Conservation (phyloP, 257 asterid species). For the Coffea canephora region DNA sequence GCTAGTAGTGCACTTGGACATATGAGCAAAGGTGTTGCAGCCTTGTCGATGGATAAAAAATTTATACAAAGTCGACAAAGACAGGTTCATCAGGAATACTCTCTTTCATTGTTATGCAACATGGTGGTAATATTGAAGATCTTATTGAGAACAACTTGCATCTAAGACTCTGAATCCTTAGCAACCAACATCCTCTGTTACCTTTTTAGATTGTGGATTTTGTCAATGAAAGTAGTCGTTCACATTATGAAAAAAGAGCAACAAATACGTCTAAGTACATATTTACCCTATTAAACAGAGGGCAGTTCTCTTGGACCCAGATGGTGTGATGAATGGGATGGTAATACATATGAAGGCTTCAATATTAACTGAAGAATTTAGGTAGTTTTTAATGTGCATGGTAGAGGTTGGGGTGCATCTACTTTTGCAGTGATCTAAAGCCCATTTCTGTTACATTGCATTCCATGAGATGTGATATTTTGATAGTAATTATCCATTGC, state of each 20-base stretch:
- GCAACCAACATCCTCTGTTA: neutral
- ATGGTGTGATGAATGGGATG: neutral
- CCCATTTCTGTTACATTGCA: neutral
- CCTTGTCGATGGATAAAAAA: slow-evolving; percentile 98
- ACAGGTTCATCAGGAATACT: slow-evolving; percentile 50
- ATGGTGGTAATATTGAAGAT: neutral
- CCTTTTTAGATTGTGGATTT: neutral
- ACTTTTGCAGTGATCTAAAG: neutral
- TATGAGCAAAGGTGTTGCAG: slow-evolving; percentile 99
- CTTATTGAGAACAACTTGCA: neutral
- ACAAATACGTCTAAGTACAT: neutral
- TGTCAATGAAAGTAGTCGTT: neutral
- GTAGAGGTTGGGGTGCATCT: neutral
- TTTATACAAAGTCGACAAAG: slow-evolving; percentile 97
- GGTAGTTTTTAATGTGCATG: slow-evolving; percentile 7
- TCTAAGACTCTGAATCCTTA: neutral
- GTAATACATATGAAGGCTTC: neutral
- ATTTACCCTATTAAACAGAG: neutral
- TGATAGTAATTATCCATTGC: neutral
- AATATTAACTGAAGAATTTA: neutral
- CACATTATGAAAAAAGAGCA: neutral
- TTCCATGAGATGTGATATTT: neutral
- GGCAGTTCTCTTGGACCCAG: neutral
- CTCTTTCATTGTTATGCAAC: slow-evolving; percentile 4
- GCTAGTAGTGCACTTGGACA: slow-evolving; percentile 99